Evolutionary conservation across 108 stramenopile species (phyloP), one percentile per base, ranked within the genome.

Genomic region (Nitzschia palea): DNA sequence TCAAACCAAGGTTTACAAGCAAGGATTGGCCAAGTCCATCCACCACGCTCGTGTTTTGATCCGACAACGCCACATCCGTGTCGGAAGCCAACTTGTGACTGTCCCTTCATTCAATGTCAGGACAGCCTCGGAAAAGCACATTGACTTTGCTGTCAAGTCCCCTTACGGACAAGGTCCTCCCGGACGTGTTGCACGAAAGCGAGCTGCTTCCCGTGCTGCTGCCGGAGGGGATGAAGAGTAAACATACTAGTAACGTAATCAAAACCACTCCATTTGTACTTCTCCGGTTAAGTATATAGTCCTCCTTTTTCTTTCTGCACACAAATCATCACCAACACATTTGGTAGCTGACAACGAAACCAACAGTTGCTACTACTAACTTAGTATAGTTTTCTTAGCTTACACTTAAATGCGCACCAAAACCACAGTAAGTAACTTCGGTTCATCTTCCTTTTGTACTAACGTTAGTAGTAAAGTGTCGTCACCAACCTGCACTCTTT

Each of bases 41-140:
- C 98, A 99, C 89, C 97, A 99, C 73, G 98, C 98, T 58, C 97
- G 98, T 76, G 97, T 98, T 53, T 86, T 98, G 62, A 99, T 99
- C 89, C 87, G 93, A 44, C 98, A 99, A 80, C 94, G 98, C 60
- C 98, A 99, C 94, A 99, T 99, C 71, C 89, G 97, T 54, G 98
- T 98, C 55, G 97, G 97, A 72, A 90, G 85, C 65, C 97, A 98
- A 76, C 82, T 99, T 27, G 98, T 99, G 32, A 97, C 97, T 78
- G 95, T 98, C 14, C 97, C 98, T 27, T 93, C 92, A 62, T 98
- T 99, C 94, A 93, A 98, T 74, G 97, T 99, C 26, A 89, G 98
- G 55, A 94, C 93, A 25, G 80, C 96, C 77, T 90, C 90, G 40
- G 98, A 98, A 83, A 97, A 97, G 81, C 96, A 98, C 92, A 97